Evolutionary conservation across 2,329 filamentous ascomycete species (phyloP), one percentile per base, ranked within the genome.

Genomic region (Aspergillus ruber): DNA sequence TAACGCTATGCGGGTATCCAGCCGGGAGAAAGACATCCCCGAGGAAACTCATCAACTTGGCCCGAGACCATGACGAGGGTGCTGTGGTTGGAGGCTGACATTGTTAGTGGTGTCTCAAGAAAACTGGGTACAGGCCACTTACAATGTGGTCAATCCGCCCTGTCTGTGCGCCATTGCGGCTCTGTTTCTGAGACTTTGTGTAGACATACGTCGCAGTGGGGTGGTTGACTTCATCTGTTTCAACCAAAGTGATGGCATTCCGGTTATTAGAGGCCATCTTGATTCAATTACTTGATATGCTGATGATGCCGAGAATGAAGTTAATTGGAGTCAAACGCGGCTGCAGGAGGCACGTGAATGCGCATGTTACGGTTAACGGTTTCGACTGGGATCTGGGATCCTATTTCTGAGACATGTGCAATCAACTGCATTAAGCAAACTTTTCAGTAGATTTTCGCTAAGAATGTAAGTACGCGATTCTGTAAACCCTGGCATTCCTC

Each of bases 1-100:
- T 91, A 25, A 96, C 90, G 43, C 85, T 93, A 56, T 90, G 81
- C 1, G 90, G 90, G 66, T 85, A 96, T n/a, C 90, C 90, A 1
- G 86, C 83, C 0, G 90, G 90, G 1, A 95, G 76, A 63, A 95
- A 95, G 23, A 90, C 80, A 56, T 88, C 83, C 38, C 90, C 64
- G 2, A 81, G 52, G 54, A 65, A 56, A 68, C 68, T 55, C 62
- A 59, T 17, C 21, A 67, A 51, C 13, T 60, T 54, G 27, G 52
- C 53, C 6, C 52, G 29, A 27, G 59, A 63, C 59, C 60, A 63
- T 51, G 54, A 45, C 27, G 50, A 51, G 1, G 50, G 48, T 10
- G 52, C 46, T 15, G 49, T 13, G 10, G 56, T 53, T 25, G 57
- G 46, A 25, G 50, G 44, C 55, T 54, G 48, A 50, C 10, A 25